phyloP scores from a whole-genome alignment of 2,329 filamentous ascomycete species.

The Xylariaceae sp. region DNA sequence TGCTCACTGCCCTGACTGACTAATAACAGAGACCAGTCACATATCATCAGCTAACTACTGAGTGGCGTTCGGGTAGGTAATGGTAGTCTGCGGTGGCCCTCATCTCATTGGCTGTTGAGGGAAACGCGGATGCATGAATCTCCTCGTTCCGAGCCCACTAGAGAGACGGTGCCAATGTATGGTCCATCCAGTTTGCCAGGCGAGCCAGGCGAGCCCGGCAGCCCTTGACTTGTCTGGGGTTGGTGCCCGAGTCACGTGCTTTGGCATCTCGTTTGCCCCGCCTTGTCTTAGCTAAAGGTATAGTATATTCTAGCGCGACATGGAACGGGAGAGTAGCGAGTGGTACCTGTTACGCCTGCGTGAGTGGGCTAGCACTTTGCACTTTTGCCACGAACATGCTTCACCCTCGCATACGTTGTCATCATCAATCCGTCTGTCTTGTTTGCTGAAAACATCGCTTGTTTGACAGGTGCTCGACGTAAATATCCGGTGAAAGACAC shows the following conservation, averaged over 20 bases:
- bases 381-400: no score
- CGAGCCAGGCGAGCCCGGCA: no score
- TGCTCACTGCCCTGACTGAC: no score
- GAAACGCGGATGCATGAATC: conserved; percentile 8
- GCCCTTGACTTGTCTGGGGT: neutral
- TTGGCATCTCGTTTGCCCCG: conserved; percentile 3
- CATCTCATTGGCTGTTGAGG: conserved; percentile 3
- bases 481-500: neutral
- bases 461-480: conserved; percentile 1
- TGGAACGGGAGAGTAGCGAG: conserved; percentile 7
- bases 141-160: conserved; percentile 9
- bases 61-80: no score
- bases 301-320: neutral
- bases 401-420: neutral
- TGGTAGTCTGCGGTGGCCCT: no score
- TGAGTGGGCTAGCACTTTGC: neutral
- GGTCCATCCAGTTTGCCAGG: no score
- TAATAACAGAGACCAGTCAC: no score
- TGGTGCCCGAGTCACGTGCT: conserved; percentile 14
- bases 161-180: no score
- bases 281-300: conserved; percentile 5
- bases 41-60: no score
- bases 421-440: neutral
- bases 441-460: conserved; percentile 5
- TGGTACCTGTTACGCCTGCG: neutral